Conservation (phyloP, 108 stramenopile species). For the Thalassiosira profunda region DNA sequence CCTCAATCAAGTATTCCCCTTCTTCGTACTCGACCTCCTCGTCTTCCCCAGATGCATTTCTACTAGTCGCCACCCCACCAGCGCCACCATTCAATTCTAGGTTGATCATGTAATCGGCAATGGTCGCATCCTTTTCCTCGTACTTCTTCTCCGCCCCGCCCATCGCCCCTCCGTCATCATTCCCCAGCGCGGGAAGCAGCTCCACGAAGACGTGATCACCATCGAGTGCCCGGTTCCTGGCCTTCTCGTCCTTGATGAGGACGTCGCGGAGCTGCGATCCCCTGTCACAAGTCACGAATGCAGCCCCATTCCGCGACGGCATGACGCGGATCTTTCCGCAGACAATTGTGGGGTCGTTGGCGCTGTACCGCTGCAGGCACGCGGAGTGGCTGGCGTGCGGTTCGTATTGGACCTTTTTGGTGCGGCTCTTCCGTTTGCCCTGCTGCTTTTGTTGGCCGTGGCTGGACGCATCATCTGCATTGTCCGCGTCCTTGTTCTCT, state of each 20-base stretch:
- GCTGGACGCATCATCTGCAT: no score
- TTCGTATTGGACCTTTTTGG: conserved; percentile 50
- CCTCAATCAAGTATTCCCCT: conserved; percentile 25
- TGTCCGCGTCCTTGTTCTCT: no score
- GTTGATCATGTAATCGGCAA: conserved; percentile 26
- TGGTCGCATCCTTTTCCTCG: conserved; percentile 21
- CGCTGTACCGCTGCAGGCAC: conserved; percentile 58
- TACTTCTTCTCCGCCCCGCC: no score
- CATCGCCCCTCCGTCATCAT: conserved; percentile 15
- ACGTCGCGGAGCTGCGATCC: conserved; percentile 74
- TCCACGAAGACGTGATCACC: conserved; percentile 91
- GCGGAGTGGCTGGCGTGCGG: conserved; percentile 38
- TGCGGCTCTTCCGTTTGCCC: conserved; percentile 8
- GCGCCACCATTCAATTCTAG: conserved; percentile 39
- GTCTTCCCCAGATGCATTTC: no score
- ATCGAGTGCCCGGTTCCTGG: conserved; percentile 87
- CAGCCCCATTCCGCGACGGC: no score
- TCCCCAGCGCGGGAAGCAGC: conserved; percentile 50
- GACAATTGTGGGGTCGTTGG: conserved; percentile 54
- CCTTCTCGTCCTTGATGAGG: conserved; percentile 54
- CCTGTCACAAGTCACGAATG: conserved; percentile 87
- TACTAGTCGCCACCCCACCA: no score
- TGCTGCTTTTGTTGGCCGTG: background rate
- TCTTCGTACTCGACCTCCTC: conserved; percentile 30
- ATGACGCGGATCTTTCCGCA: conserved; percentile 75